Conservation (phyloP, 441 rosid genomes). For the Cnidoscolus chayamansa region DNA sequence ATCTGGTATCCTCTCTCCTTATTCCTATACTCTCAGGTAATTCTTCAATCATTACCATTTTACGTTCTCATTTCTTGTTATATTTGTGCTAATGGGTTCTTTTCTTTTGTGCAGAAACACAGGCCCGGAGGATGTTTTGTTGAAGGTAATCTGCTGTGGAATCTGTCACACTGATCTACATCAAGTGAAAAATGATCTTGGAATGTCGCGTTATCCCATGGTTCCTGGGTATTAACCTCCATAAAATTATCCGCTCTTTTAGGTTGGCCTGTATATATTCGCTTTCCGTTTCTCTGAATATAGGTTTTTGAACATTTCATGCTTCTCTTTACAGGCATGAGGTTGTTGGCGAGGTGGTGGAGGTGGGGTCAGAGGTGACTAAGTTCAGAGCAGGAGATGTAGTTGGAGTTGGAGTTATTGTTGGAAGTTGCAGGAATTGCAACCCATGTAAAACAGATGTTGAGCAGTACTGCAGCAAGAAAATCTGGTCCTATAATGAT, state of each 20-base stretch:
- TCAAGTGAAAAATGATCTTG: conserved; percentile 63
- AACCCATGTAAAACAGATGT: conserved; percentile 57
- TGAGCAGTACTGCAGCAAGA: conserved; percentile 70
- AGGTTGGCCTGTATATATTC: neutral
- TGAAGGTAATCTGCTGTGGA: conserved; percentile 71
- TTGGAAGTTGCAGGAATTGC: conserved; percentile 69
- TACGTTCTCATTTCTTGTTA: neutral
- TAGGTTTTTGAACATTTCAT: too few relatives aligned
- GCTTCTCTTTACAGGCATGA: conserved; percentile 28
- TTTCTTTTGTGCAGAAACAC: conserved; percentile 45
- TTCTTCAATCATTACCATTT: neutral
- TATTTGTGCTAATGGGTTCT: neutral
- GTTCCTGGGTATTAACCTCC: conserved; percentile 70
- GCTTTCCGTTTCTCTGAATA: neutral
- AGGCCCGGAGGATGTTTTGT: conserved; percentile 69
- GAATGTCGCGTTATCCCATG: conserved; percentile 62
- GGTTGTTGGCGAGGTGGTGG: conserved; percentile 33
- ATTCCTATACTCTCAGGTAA: conserved; percentile 67
- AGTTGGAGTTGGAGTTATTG: conserved; percentile 71
- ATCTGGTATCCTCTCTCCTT: conserved; percentile 68
- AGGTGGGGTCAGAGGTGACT: conserved; percentile 34
- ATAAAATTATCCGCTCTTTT: neutral
- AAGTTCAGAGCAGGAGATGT: conserved; percentile 36
- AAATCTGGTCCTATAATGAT: conserved; percentile 58
- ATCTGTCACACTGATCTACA: conserved; percentile 85